Evolutionary conservation across 331 rosid species (phyloP), one percentile per base, ranked within the genome.

Genomic region (Malus hybrid): DNA sequence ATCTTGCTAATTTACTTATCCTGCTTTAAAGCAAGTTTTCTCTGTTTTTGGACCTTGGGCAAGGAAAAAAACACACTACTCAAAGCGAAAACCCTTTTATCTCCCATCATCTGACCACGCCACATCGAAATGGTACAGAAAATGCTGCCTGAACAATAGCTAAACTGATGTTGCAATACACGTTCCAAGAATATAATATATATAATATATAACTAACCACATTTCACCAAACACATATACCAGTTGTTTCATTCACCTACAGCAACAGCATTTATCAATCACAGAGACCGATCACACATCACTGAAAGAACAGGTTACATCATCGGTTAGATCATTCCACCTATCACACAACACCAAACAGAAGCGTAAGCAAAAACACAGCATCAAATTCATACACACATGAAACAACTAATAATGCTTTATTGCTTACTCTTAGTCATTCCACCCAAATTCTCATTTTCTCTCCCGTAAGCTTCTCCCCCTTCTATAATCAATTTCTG

Each of bases 401-500:
- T 36, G 78, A 84, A 77, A 80, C 83, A 78, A 75, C 82, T 79
- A 73, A 78, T 79, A 68, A 84, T 56, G 79, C 80, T 85, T 84
- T 56, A 68, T 75, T 77, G 81, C 85, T 79, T 75, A 73, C 24
- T 83, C 89, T 83, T 70, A 81, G 79, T 79, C 83, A 75, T 80
- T 90, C 96, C 96, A 87, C 72, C 74, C 78, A 79, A 80, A 84
- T 78, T 77, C 81, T 80, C 84, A 86, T 87, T 82, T 89, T 82
- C 87, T 72, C 78, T 87, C 96, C 65, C 88, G 83, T 66, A 84
- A 83, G 93, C 92, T 89, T 86, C 97, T 89, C 61, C 96, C 91
- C 82, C 96, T 84, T 76, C 99, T 85, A 78, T 95, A 95, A 83
- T 95, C 99, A 73, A 95, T 78, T 87, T 95, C 97, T 11, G 99